These are phyloP conservation scores for Apiospora arundinis DNA, from an alignment of 2,329 filamentous ascomycete species.

Conservation along the genomic window DNA sequence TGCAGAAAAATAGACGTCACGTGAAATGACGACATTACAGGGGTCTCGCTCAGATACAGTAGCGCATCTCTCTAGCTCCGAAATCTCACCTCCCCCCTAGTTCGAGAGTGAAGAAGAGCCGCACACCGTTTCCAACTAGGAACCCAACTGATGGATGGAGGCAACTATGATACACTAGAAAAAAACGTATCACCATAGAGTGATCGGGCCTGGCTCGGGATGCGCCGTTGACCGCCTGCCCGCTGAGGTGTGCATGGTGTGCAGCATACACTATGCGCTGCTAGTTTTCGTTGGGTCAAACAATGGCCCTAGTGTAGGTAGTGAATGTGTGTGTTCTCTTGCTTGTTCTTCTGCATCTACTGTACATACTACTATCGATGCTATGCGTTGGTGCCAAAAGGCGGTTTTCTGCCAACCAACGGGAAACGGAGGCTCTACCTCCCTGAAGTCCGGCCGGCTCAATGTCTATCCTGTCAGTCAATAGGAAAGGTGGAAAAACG, in stretches of 20 bases:
- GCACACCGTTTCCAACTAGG: background rate
- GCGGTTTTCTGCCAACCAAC: background rate
- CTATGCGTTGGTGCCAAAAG: background rate
- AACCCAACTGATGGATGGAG: background rate
- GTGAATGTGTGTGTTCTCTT: too few species aligned
- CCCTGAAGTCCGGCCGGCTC: too few species aligned
- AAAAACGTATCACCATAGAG: slow-evolving; percentile 13
- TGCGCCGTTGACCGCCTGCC: slow-evolving; percentile 12
- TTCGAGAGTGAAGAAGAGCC: background rate
- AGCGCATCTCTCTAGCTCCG: background rate
- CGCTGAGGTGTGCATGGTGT: background rate
- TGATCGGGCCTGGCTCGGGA: slow-evolving; percentile 4
- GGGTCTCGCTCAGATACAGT: background rate
- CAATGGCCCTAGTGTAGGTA: background rate
- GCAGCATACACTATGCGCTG: slow-evolving; percentile 3
- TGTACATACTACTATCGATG: background rate
- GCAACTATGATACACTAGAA: background rate
- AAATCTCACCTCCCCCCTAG: background rate
- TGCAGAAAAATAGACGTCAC: background rate
- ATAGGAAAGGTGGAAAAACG: background rate
- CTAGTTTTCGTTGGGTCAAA: background rate
- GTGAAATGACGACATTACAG: slow-evolving; percentile 15
- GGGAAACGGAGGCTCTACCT: too few species aligned
- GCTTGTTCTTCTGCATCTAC: background rate
- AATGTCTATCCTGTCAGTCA: too few species aligned